Evolutionary conservation across 768 basidiomycete genomes (phyloP).

Genomic region (Tulasnella sp.): DNA sequence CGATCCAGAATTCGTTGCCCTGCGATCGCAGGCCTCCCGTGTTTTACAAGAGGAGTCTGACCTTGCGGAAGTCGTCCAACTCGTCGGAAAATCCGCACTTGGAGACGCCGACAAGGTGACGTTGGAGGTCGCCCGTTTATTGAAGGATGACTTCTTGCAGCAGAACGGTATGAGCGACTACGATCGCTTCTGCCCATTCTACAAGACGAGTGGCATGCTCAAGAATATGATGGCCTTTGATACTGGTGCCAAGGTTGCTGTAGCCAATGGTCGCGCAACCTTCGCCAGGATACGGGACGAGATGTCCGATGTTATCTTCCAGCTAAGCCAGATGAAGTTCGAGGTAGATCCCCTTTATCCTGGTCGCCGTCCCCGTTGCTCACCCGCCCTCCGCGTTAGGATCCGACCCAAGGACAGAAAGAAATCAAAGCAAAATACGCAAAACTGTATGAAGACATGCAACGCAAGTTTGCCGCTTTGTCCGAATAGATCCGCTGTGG

Average conservation of each 20-base stretch:
- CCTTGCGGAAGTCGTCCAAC: constrained; percentile 94
- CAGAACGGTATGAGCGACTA: constrained; percentile 99
- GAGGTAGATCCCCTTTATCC: constrained; percentile 47
- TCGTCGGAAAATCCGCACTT: constrained; percentile 97
- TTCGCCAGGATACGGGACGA: constrained; percentile 81
- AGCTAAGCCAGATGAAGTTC: constrained; percentile 99
- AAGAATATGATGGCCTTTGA: constrained; percentile 90
- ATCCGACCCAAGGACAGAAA: constrained; percentile 84
- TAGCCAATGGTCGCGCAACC: constrained; percentile 69
- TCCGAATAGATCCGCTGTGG: constrained; percentile 4
- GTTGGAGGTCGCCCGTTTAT: constrained; percentile 89
- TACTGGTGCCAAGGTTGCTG: constrained; percentile 76
- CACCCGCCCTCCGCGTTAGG: constrained; percentile 34
- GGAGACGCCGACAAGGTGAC: constrained; percentile 98
- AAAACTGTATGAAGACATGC: constrained; percentile 69
- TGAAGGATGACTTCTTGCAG: constrained; percentile 94
- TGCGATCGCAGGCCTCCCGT: constrained; percentile 87
- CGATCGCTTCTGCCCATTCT: constrained; percentile 95
- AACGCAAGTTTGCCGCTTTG: constrained; percentile 55
- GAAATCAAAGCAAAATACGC: constrained; percentile 72
- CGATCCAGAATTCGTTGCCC: constrained; percentile 80
- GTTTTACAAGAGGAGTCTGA: constrained; percentile 98
- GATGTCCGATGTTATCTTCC: constrained; percentile 80
- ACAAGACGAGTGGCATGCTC: constrained; percentile 96
- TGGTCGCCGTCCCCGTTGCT: background rate